Conservation (phyloP, 2,329 filamentous ascomycete genomes). For the Neofusicoccum umdonicola region DNA sequence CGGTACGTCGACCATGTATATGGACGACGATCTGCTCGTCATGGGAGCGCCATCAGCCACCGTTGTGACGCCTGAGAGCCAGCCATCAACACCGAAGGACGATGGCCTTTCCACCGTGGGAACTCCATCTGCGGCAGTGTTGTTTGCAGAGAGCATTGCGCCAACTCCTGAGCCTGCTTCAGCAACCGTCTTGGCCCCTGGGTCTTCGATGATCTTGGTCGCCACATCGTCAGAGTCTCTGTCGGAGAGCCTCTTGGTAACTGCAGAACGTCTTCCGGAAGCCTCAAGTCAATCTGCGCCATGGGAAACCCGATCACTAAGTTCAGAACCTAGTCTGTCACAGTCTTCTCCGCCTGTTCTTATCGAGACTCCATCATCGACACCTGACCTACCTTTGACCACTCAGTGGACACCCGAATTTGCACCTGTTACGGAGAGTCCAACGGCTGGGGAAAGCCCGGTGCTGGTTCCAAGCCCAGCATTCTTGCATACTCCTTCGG, state of each 20-base stretch:
- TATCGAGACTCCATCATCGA: not conserved
- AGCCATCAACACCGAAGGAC: not conserved
- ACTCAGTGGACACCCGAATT: not conserved
- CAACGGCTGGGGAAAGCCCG: not conserved
- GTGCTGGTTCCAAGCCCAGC: not conserved
- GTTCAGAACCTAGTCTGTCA: too few relatives aligned
- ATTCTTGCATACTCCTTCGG: not conserved
- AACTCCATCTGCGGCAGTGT: not conserved
- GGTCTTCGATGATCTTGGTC: too few relatives aligned
- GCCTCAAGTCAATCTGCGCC: too few relatives aligned
- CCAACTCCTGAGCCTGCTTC: not conserved
- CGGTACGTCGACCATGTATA: conserved; percentile 4
- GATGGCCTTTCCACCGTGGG: not conserved
- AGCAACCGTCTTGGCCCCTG: too few relatives aligned
- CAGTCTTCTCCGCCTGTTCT: too few relatives aligned
- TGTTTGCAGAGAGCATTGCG: not conserved
- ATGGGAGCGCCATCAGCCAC: not conserved
- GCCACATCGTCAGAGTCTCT: too few relatives aligned
- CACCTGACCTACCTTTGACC: not conserved
- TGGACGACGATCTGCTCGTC: not conserved
- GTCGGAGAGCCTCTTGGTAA: too few relatives aligned
- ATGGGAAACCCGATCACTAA: too few relatives aligned
- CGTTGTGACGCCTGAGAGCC: not conserved
- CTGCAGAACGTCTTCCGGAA: too few relatives aligned
- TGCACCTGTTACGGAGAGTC: not conserved